These are phyloP conservation scores for Botrytis medusae DNA, from an alignment of 2,329 filamentous ascomycete species.

Conservation along the genomic window DNA sequence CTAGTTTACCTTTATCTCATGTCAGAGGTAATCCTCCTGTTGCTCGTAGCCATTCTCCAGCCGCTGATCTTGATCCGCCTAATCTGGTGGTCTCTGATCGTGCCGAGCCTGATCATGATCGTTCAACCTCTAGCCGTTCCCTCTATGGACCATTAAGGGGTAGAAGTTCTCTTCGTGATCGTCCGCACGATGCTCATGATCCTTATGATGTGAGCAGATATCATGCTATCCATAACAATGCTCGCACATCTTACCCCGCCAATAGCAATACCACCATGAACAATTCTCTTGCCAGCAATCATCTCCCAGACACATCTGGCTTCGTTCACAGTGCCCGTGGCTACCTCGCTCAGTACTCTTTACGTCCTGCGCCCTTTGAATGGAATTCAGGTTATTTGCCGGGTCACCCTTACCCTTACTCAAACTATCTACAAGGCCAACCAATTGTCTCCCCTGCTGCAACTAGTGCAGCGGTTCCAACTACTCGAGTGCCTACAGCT, in stretches of 20 bases:
- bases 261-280: neutral
- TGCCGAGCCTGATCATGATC: neutral
- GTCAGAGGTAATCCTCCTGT: neutral
- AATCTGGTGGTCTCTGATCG: neutral
- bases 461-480: neutral
- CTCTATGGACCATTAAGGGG: neutral
- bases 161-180: neutral
- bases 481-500: neutral
- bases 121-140: neutral
- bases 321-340: neutral
- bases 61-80: neutral
- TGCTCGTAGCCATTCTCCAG: neutral
- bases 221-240: neutral
- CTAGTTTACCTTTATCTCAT: neutral
- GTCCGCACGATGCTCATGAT: neutral
- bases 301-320: neutral
- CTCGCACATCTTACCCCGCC: neutral
- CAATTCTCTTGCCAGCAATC: neutral
- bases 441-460: neutral
- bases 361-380: no score
- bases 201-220: neutral
- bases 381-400: accelerated
- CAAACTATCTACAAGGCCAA: neutral
- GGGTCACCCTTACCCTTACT: neutral
- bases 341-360: no score